phyloP scores from a whole-genome alignment of 2,329 filamentous ascomycete genomes.

The Setomelanomma holmii region DNA sequence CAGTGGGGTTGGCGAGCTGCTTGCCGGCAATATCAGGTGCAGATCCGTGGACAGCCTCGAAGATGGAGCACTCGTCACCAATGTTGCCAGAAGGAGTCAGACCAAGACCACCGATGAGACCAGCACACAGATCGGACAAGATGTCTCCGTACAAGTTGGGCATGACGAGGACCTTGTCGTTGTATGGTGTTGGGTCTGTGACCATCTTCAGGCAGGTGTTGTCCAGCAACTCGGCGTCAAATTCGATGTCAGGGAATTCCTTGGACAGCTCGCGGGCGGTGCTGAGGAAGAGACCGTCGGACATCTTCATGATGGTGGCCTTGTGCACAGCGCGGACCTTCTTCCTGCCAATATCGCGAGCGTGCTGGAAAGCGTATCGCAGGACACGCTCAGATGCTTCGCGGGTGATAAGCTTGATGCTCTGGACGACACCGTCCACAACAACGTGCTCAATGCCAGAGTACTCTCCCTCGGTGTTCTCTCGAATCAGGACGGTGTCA shows the following conservation, averaged over 20 bases:
- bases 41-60: conserved; percentile 98
- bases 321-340: conserved; percentile 99
- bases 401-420: conserved; percentile 98
- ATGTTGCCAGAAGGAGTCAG: conserved; percentile 98
- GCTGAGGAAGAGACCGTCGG: conserved; percentile 95
- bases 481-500: conserved; percentile 95
- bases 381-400: conserved; percentile 95
- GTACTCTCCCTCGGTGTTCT: conserved; percentile 99
- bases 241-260: conserved; percentile 95
- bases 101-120: conserved; percentile 95
- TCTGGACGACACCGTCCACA: conserved; percentile 96
- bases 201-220: conserved; percentile 99
- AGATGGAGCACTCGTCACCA: conserved; percentile 98
- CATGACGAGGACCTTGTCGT: conserved; percentile 97
- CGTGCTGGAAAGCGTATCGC: conserved; percentile 98
- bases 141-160: conserved; percentile 99
- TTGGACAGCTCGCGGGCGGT: conserved; percentile 85
- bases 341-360: conserved; percentile 87
- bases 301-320: conserved; percentile 99
- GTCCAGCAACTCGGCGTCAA: conserved; percentile 97
- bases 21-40: conserved; percentile 97
- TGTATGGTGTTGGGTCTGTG: conserved; percentile 94
- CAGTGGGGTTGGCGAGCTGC: conserved; percentile 95
- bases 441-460: conserved; percentile 98
- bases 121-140: conserved; percentile 98